These are phyloP conservation scores for Begonia loranthoides DNA, from an alignment of 306 rosid genomes.

Conservation along the genomic window DNA sequence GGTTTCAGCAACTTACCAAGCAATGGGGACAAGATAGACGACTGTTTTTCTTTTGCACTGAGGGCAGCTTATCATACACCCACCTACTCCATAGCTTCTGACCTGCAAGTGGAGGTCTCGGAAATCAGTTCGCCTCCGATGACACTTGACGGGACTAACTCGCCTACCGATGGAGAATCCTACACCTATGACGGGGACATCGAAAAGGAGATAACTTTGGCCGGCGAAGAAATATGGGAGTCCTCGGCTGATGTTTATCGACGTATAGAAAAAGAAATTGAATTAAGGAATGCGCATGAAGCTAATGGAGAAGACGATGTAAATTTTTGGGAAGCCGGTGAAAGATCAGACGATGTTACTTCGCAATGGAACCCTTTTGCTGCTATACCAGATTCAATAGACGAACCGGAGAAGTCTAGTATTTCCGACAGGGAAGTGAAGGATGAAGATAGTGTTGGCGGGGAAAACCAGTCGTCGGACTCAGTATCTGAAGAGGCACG, in stretches of 20 bases:
- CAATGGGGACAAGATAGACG: conserved; percentile 23
- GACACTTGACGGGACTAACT: conserved; percentile 35
- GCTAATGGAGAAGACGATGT: background rate
- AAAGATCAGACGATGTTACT: conserved; percentile 9
- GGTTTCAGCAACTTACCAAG: conserved; percentile 21
- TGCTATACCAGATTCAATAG: no score
- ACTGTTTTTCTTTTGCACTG: conserved; percentile 15
- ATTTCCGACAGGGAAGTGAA: no score
- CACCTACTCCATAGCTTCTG: conserved; percentile 77
- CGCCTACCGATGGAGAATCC: conserved; percentile 49
- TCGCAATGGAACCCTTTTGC: conserved; percentile 3
- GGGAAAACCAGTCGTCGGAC: no score
- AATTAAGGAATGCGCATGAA: conserved; percentile 6
- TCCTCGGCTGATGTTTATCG: conserved; percentile 6
- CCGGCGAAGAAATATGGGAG: conserved; percentile 38
- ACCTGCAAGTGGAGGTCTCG: conserved; percentile 87
- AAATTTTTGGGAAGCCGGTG: conserved; percentile 8
- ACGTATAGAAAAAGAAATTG: conserved; percentile 9
- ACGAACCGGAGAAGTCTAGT: no score
- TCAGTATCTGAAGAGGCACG: no score
- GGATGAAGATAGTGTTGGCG: no score
- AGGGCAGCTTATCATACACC: conserved; percentile 38
- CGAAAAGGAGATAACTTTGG: conserved; percentile 31
- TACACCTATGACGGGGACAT: conserved; percentile 36
- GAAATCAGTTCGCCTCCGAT: conserved; percentile 63